Evolutionary conservation across 345 rosid genomes (phyloP), one percentile per base, ranked within the genome.

Genomic region (Hypericum perforatum): DNA sequence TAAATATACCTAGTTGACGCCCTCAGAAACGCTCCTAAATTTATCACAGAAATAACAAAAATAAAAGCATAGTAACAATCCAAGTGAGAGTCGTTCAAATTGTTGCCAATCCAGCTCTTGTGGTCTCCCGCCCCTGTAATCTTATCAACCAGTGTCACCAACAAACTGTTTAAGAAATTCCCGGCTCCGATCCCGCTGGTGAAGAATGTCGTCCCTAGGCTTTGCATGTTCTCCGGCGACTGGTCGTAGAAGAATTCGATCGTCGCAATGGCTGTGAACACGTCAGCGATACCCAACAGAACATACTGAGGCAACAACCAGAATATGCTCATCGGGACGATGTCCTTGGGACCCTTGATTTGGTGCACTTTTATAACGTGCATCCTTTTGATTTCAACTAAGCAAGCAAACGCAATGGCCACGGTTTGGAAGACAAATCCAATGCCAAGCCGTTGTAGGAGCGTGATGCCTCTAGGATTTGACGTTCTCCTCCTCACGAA

Each of bases 181-280:
- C 97, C 97, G 9, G 79, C 74, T 0, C 97, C 97, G 11, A 86
- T 79, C 47, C 90, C 94, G 55, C 94, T 85, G 0, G 97, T 89
- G 70, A 86, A 89, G 71, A 83, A 89, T 5, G 94, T 80, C 5
- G 97, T 89, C 42, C 97, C 97, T 0, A 86, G 82, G 77, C 95
- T 90, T 58, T 86, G 89, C 96, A 90, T 86, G 47, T 84, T 86
- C 48, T 82, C 86, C 0, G 96, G 96, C 1, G 94, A 78, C 41
- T 90, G 97, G 56, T 90, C 95, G 43, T 82, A 84, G 82, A 90
- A 90, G 60, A 90, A 90, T 67, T 86, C 95, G 3, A 86, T 77
- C 59, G 80, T 58, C 43, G 89, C 95, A 44, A 84, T 82, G 0
- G 91, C 95, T 32, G 74, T 80, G 40, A 90, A 90, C 63, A 82